These are phyloP conservation scores for Helianthus tuberosus DNA, from an alignment of 129 eudicot species.

Conservation along the genomic window DNA sequence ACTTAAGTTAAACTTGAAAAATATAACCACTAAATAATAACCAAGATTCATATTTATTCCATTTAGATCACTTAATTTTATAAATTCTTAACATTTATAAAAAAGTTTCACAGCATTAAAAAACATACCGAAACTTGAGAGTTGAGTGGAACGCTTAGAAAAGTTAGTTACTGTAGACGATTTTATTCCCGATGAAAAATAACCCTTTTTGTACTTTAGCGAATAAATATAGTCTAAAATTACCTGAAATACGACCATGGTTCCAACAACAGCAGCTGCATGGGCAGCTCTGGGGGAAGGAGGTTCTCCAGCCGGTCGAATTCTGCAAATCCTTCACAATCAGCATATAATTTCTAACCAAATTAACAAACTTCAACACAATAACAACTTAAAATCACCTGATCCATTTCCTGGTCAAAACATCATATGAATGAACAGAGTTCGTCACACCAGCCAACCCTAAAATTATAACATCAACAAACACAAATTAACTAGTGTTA, in stretches of 20 bases:
- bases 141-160: too few species aligned
- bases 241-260: constrained; percentile 99
- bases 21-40: too few species aligned
- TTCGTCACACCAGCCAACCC: constrained; percentile 98
- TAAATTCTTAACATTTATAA: too few species aligned
- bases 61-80: too few species aligned
- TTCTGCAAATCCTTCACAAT: constrained; percentile 39
- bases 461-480: constrained; percentile 22
- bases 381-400: constrained; percentile 41
- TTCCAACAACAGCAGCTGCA: constrained; percentile 95
- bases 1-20: too few species aligned
- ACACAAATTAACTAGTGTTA: neutral
- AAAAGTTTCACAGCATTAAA: too few species aligned
- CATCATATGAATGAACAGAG: constrained; percentile 86
- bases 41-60: too few species aligned
- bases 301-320: constrained; percentile 88
- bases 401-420: constrained; percentile 86
- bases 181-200: neutral
- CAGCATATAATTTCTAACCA: constrained; percentile 3
- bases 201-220: neutral
- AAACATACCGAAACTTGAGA: too few species aligned
- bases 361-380: neutral
- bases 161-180: too few species aligned
- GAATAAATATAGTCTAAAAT: constrained; percentile 18
- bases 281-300: constrained; percentile 98